Conservation (phyloP, 257 asterid species). For the Ilex asprella region DNA sequence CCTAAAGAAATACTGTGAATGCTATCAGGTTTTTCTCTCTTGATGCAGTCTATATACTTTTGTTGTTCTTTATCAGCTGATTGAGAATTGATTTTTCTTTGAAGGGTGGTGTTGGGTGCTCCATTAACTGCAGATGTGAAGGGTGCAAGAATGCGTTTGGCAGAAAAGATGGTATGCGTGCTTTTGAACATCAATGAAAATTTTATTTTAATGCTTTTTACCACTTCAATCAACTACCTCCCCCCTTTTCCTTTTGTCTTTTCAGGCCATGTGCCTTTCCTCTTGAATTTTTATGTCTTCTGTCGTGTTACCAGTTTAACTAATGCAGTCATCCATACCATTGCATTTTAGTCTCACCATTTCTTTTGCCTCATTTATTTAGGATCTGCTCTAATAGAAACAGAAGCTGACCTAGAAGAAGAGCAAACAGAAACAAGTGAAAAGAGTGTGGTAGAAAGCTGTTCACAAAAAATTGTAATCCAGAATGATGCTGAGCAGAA, state of each 20-base stretch:
- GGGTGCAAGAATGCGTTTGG: conserved; percentile 91
- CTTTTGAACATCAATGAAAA: not conserved
- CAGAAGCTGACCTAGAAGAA: conserved; percentile 58
- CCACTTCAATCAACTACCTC: too few relatives aligned
- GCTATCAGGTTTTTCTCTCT: conserved; percentile 74
- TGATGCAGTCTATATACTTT: not conserved
- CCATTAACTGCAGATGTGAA: conserved; percentile 91
- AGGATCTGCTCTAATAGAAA: conserved; percentile 36
- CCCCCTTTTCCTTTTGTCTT: too few relatives aligned
- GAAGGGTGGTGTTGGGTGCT: conserved; percentile 96
- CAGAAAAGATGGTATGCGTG: conserved; percentile 70
- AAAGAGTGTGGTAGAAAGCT: conserved; percentile 25
- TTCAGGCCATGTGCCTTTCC: too few relatives aligned
- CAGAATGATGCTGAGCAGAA: conserved; percentile 42
- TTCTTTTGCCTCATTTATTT: conserved; percentile 16
- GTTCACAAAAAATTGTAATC: conserved; percentile 23
- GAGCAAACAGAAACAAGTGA: conserved; percentile 47
- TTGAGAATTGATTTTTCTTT: conserved; percentile 13
- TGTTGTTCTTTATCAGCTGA: conserved; percentile 23
- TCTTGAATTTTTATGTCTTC: too few relatives aligned
- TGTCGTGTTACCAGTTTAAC: too few relatives aligned
- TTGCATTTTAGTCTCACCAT: too few relatives aligned
- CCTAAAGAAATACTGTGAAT: conserved; percentile 94
- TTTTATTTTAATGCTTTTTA: not conserved
- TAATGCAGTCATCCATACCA: too few relatives aligned